Evolutionary conservation across 371 early-diverging fungal genomes (phyloP).

Genomic region (Lichtheimia hyalospora): DNA sequence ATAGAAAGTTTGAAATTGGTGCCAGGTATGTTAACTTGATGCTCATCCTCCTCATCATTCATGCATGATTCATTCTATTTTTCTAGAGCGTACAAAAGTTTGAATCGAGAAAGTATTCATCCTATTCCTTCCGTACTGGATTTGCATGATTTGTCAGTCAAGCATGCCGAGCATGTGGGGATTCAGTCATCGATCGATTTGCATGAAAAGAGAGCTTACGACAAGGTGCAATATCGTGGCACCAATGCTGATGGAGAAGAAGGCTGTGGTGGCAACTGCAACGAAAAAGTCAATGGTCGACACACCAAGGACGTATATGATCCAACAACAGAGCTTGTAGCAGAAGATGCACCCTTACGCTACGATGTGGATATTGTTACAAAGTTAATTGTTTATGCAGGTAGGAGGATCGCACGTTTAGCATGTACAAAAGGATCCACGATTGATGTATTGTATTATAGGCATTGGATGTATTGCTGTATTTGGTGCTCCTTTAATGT

Average conservation of each 20-base stretch:
- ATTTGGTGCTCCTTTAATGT: conserved; percentile 51
- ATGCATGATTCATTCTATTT: not conserved
- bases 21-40: conserved; percentile 25
- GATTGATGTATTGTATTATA: not conserved
- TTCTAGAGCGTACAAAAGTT: conserved; percentile 56
- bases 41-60: not conserved
- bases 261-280: no score
- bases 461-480: conserved; percentile 62
- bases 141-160: conserved; percentile 49
- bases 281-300: no score
- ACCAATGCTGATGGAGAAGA: conserved; percentile 10
- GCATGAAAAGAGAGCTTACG: conserved; percentile 47
- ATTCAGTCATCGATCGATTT: conserved; percentile 59
- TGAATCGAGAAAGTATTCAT: conserved; percentile 58
- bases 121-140: conserved; percentile 67
- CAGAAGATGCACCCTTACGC: conserved; percentile 56
- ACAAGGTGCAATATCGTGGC: conserved; percentile 36
- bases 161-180: conserved; percentile 52
- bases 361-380: conserved; percentile 73
- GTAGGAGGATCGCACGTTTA: conserved; percentile 19
- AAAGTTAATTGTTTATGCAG: conserved; percentile 70
- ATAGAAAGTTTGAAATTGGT: conserved; percentile 56
- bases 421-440: not conserved
- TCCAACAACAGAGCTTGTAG: conserved; percentile 35
- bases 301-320: conserved; percentile 19